Conservation (phyloP, 2,329 filamentous ascomycete genomes). For the Trichoderma cornu-damae region DNA sequence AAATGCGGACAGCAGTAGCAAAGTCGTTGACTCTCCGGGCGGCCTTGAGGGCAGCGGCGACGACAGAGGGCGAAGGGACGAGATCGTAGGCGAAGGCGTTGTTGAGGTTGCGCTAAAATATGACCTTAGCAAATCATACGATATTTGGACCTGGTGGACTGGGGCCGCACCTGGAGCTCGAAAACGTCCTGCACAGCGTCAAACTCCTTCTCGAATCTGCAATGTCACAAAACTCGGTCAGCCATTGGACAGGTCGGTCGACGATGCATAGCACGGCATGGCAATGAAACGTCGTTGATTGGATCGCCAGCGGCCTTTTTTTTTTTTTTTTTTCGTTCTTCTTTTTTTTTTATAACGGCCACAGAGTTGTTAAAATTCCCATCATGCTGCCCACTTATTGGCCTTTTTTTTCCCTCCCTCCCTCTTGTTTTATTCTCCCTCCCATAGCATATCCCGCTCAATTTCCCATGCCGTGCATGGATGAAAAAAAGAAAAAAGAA, state of each 20-base stretch:
- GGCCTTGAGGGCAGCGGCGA: constrained; percentile 86
- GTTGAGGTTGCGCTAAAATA: constrained; percentile 77
- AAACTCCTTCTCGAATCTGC: constrained; percentile 99
- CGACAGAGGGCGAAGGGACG: constrained; percentile 86
- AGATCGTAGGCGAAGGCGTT: constrained; percentile 99
- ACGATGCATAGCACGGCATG: neutral
- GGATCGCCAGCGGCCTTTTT: constrained; percentile 4
- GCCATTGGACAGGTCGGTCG: neutral
- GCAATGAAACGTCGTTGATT: neutral
- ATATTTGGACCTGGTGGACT: constrained; percentile 21
- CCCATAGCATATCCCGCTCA: neutral
- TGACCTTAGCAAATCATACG: constrained; percentile 26
- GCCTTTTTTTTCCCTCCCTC: neutral
- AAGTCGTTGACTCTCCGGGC: constrained; percentile 97
- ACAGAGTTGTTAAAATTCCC: neutral
- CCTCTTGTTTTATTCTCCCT: neutral
- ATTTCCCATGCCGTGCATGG: neutral
- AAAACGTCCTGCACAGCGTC: constrained; percentile 97
- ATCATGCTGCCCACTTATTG: neutral
- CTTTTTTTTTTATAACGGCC: neutral
- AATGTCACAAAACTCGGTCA: neutral
- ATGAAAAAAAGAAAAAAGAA: neutral
- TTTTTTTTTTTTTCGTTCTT: too few relatives aligned
- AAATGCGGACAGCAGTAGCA: constrained; percentile 95
- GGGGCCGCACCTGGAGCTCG: constrained; percentile 83